A percentile compares a stretch with the other conserved stretches of the same genome.
These are phyloP conservation scores for Apiotrichum porosum DNA, from an alignment of 1,284 basidiomycete species.

Conservation along the genomic window DNA sequence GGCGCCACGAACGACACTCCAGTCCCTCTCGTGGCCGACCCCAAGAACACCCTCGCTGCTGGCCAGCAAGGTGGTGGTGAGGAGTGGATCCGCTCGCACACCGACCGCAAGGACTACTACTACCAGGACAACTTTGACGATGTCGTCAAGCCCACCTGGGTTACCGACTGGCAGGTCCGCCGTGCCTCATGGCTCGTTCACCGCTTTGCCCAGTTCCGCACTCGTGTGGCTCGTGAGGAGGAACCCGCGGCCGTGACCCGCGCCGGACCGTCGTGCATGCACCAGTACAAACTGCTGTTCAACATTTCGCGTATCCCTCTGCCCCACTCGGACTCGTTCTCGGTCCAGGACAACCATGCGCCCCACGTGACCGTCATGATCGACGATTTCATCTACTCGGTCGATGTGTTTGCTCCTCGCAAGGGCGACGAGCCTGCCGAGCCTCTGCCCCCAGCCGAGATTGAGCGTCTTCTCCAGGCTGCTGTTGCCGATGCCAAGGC, in stretches of 20 bases:
- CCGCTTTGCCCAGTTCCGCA: constrained; percentile 74
- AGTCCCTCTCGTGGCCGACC: constrained; percentile 24
- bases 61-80: constrained; percentile 38
- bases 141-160: constrained; percentile 50
- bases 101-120: constrained; percentile 33
- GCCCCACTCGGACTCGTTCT: constrained; percentile 61
- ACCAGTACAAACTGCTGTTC: constrained; percentile 62
- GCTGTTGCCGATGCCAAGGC: constrained; percentile 65
- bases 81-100: constrained; percentile 53
- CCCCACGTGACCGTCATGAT: constrained; percentile 67
- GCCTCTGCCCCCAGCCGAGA: constrained; percentile 51
- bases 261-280: constrained; percentile 57
- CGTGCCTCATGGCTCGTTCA: constrained; percentile 78
- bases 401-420: constrained; percentile 58
- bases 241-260: constrained; percentile 55
- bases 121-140: constrained; percentile 39
- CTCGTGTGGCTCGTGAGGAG: constrained; percentile 54
- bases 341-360: constrained; percentile 54
- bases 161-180: constrained; percentile 77
- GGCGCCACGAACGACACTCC: constrained; percentile 9
- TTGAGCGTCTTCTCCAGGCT: constrained; percentile 63
- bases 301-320: constrained; percentile 70
- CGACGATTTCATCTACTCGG: constrained; percentile 75
- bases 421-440: constrained; percentile 46
- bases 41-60: constrained; percentile 14